These are phyloP conservation scores for Colletotrichum trifolii DNA, from an alignment of 2,329 filamentous ascomycete species.

Conservation along the genomic window DNA sequence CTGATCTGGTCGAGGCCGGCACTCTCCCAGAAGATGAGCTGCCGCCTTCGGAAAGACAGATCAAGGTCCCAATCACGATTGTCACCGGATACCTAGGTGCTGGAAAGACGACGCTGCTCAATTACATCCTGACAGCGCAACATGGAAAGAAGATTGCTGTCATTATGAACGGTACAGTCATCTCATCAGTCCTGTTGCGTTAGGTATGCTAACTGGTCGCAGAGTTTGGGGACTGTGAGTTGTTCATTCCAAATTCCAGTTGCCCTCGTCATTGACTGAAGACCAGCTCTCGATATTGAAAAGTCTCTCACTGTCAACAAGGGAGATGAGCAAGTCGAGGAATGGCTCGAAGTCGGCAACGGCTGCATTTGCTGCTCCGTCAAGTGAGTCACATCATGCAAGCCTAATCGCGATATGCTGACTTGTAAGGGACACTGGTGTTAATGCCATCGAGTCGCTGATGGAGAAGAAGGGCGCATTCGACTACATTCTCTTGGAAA, in stretches of 20 bases:
- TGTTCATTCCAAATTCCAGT: constrained; percentile 9
- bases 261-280: not conserved
- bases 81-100: constrained; percentile 93
- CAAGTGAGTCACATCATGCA: constrained; percentile 66
- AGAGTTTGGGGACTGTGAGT: constrained; percentile 86
- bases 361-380: constrained; percentile 98
- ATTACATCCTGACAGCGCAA: constrained; percentile 93
- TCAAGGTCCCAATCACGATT: constrained; percentile 86
- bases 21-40: constrained; percentile 49
- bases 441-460: constrained; percentile 92
- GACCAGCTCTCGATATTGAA: constrained; percentile 87
- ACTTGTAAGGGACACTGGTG: constrained; percentile 79
- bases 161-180: constrained; percentile 82
- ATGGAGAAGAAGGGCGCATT: constrained; percentile 96
- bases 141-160: constrained; percentile 99
- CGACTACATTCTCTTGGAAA: constrained; percentile 97
- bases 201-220: constrained; percentile 34
- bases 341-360: constrained; percentile 96
- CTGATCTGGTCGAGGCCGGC: constrained; percentile 68
- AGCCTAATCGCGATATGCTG: constrained; percentile 35
- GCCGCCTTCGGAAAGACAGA: constrained; percentile 57
- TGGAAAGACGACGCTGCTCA: constrained; percentile 93
- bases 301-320: constrained; percentile 93
- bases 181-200: not conserved
- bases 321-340: constrained; percentile 83